Evolutionary conservation across 164 flowering plant species (phyloP), one percentile per base, ranked within the genome.

Genomic region (Kingdonia uniflora): DNA sequence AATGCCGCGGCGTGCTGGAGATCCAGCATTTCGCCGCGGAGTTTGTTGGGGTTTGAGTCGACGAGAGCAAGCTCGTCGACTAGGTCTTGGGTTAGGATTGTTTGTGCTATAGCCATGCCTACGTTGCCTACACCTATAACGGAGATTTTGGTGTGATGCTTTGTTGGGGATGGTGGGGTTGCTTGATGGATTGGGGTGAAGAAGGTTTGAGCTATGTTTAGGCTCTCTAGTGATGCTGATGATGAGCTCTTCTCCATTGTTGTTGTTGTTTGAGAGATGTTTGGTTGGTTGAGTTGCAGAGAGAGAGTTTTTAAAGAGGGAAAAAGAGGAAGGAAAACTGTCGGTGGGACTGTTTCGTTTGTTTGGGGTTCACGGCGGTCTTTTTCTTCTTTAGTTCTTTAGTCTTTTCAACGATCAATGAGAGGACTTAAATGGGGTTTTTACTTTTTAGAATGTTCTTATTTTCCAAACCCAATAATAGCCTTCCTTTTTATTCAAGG

Each of bases 111-210:
- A 6, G 62, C 55, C 62, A 58, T 58, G 8, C 62, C 55, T 8
- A 58, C 55, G 55, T 58, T 83, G 82, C 65, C 80, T 79, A 65
- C 75, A 79, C 95, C 91, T 55, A 86, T 55, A 65, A 86, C 84
- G 66, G 87, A 73, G 80, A 86, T 66, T 53, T 86, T 86, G 64
- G 73, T 78, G 68, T 52, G 74, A 61, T 79, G 83, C 6, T 69
- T 69, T 58, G 79, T 55, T 22, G 80, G 53, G 43, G 81, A 58
- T 0, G 80, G 76, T 10, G 79, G 75, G 17, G 70, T 64, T 0
- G 79, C 24, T 53, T 64, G 29, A 22, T 58, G 49, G 57, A 81
- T 66, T 35, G 80, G 74, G 45, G 66, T 73, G 78, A 85, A 80
- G 74, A 85, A 77, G 44, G 73, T 46, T 23, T 63, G 65, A 33